These are phyloP conservation scores for Ephemerocybe angulata DNA, from an alignment of 768 basidiomycete species.

Conservation along the genomic window DNA sequence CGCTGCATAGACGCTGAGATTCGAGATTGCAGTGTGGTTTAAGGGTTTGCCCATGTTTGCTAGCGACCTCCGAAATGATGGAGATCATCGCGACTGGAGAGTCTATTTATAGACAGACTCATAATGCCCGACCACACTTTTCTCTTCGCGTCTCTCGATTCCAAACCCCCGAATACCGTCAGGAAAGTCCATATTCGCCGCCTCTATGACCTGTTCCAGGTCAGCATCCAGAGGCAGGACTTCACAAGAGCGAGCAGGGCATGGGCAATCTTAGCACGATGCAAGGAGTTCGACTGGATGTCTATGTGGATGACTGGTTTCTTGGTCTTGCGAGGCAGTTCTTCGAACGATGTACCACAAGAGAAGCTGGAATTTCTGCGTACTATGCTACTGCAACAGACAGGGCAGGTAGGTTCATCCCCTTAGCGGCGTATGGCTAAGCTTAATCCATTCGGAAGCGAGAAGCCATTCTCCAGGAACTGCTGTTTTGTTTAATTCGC, in stretches of 20 bases:
- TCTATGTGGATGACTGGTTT: conserved; percentile 68
- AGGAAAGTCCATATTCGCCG: conserved; percentile 73
- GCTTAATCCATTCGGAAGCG: conserved; percentile 43
- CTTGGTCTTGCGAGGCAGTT: conserved; percentile 42
- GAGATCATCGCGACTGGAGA: not conserved
- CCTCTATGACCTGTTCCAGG: conserved; percentile 68
- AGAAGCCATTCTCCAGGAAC: conserved; percentile 70
- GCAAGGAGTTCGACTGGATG: conserved; percentile 76
- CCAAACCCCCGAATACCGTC: conserved; percentile 46
- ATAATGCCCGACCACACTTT: conserved; percentile 38
- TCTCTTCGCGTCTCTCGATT: conserved; percentile 58
- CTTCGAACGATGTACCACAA: conserved; percentile 22
- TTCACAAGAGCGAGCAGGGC: conserved; percentile 58
- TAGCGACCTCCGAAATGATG: not conserved
- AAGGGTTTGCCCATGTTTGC: not conserved
- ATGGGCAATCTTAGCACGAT: conserved; percentile 72
- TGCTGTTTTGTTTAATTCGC: conserved; percentile 64
- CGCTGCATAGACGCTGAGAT: too few relatives aligned
- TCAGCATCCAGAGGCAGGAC: conserved; percentile 68
- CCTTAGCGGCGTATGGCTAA: not conserved
- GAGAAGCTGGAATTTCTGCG: conserved; percentile 55
- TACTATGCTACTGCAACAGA: conserved; percentile 65
- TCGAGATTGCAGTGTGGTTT: not conserved
- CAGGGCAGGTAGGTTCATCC: conserved; percentile 52
- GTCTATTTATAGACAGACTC: not conserved